Evolutionary conservation across 2,329 filamentous ascomycete genomes (phyloP), one percentile per base, ranked within the genome.

Genomic region (Penicillium vulpinum): DNA sequence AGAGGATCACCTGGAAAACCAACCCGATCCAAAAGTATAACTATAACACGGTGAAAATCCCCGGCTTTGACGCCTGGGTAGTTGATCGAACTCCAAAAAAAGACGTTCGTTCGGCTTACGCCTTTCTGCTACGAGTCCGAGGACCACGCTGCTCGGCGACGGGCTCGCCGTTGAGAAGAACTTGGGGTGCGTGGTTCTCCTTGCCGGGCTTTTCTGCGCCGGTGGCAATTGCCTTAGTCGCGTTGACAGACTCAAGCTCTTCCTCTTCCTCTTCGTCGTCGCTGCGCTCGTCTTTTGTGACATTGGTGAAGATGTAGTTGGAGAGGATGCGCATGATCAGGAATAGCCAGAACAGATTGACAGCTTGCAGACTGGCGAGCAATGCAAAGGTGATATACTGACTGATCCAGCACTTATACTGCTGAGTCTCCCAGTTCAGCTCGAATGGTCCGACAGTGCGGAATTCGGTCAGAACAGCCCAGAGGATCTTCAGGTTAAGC

Each of bases 341-440:
- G 61, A 72, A 78, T 18, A 80, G 70, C 73, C 77, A 79, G 57
- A 79, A 77, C 46, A 80, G 67, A 41, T 79, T 80, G 29, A 80
- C 75, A 16, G 74, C 73, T 61, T 80, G 78, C 39, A 80, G 67
- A 60, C 73, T 72, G 31, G 73, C 75, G 4, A 80, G 73, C 46
- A 79, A 63, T 26, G 67, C 65, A 51, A 80, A 78, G 0, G 77
- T 78, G 57, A 79, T 79, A 56, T 73, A 73, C 57, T 79, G 77
- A 63, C 75, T 77, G 66, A 79, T 76, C 75, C 75, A 77, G 66
- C 77, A 79, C 63, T 79, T 79, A 63, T 79, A 79, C 58, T 79
- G 77, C 53, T 78, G 73, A 2, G 77, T 78, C 59, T 79, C 78
- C 78, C 78, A 80, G 66, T 80, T 76, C 46, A 79, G 68, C 49